phyloP scores from a whole-genome alignment of 257 asterid species.

The Prunella vulgaris region DNA sequence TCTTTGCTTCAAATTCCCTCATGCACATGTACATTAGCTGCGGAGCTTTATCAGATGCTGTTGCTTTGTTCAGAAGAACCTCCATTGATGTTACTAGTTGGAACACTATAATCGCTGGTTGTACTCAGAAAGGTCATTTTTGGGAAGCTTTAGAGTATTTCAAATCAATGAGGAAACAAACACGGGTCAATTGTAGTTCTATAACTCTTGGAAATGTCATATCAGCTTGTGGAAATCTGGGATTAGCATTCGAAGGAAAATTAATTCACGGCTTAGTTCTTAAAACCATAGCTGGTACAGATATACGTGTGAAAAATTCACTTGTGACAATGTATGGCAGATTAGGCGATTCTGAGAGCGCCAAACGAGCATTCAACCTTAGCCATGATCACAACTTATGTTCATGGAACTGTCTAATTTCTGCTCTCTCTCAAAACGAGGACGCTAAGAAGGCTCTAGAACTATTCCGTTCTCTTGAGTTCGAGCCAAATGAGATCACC shows the following conservation, averaged over 20 bases:
- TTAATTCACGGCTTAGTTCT: slow-evolving; percentile 45
- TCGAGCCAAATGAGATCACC: slow-evolving; percentile 62
- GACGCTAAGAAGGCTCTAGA: slow-evolving; percentile 52
- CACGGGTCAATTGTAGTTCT: slow-evolving; percentile 31
- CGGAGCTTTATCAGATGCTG: slow-evolving; percentile 41
- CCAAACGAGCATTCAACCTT: slow-evolving; percentile 43
- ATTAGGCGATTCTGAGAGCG: slow-evolving; percentile 50
- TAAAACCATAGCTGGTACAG: slow-evolving; percentile 35
- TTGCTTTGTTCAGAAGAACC: slow-evolving; percentile 34
- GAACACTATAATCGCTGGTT: slow-evolving; percentile 62
- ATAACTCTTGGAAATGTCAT: slow-evolving; percentile 45
- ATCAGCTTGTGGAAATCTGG: slow-evolving; percentile 59
- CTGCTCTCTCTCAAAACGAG: slow-evolving; percentile 59
- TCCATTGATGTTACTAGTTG: slow-evolving; percentile 45
- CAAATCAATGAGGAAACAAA: slow-evolving; percentile 44
- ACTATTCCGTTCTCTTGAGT: slow-evolving; percentile 44
- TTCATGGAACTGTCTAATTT: slow-evolving; percentile 63
- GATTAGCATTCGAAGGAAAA: slow-evolving; percentile 38
- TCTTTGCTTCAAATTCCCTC: slow-evolving; percentile 46
- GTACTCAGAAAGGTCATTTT: slow-evolving; percentile 46
- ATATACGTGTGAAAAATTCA: slow-evolving; percentile 52
- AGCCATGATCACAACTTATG: slow-evolving; percentile 44
- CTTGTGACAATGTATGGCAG: slow-evolving; percentile 67
- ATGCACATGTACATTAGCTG: slow-evolving; percentile 56
- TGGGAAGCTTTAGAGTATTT: slow-evolving; percentile 49